Evolutionary conservation across 495 filamentous ascomycete genomes (phyloP).

Genomic region (Penicillium samsonianum): DNA sequence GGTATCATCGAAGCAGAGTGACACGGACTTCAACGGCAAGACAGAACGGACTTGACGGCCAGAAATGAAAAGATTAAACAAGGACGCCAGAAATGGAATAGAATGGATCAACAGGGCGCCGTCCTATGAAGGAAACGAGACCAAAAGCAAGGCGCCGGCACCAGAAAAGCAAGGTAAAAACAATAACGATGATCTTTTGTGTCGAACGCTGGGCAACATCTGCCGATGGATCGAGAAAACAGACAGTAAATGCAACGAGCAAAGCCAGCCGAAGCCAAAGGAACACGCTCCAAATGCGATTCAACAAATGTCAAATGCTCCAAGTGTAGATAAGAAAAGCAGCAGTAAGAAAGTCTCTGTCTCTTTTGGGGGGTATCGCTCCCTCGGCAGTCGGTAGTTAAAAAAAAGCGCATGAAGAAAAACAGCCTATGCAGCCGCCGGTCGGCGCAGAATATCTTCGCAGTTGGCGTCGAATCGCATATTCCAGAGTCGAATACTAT

Average conservation of each 20-base stretch:
- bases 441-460: slow-evolving; percentile 76
- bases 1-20: slow-evolving; percentile 47
- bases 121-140: slow-evolving; percentile 29
- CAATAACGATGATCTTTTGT: slow-evolving; percentile 27
- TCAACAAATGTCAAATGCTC: slow-evolving; percentile 30
- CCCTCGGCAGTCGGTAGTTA: neutral
- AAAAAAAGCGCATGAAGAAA: neutral
- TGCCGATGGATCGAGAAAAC: slow-evolving; percentile 17
- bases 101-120: slow-evolving; percentile 29
- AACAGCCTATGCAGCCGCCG: slow-evolving; percentile 29
- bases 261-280: slow-evolving; percentile 32
- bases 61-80: slow-evolving; percentile 23
- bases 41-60: slow-evolving; percentile 17
- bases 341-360: slow-evolving; percentile 8
- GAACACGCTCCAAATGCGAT: slow-evolving; percentile 35
- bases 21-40: slow-evolving; percentile 32
- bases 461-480: slow-evolving; percentile 96
- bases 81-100: slow-evolving; percentile 28
- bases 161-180: slow-evolving; percentile 9
- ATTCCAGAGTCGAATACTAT: slow-evolving; percentile 87
- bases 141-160: slow-evolving; percentile 29
- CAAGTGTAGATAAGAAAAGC: slow-evolving; percentile 12
- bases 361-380: slow-evolving; percentile 12
- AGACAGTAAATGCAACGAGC: slow-evolving; percentile 22
- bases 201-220: slow-evolving; percentile 19